Evolutionary conservation across 352 stramenopile species (phyloP), one percentile per base, ranked within the genome.

Genomic region (Globisporangium cederbergense): DNA sequence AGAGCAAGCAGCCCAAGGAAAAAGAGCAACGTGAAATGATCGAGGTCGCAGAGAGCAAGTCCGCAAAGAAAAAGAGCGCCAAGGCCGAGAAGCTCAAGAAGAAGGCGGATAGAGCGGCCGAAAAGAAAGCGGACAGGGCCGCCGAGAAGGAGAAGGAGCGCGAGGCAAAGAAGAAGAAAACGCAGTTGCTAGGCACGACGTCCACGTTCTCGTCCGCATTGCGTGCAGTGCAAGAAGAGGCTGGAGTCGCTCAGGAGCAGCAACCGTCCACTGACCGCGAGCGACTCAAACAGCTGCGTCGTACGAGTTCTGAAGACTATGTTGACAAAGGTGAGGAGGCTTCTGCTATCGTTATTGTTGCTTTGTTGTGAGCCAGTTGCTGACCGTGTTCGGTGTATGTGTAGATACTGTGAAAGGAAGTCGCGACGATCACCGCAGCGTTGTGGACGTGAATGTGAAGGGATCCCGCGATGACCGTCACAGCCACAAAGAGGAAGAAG

Each of bases 41-140:
- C 11, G 30, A 57, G n/a, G 14, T 40, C 11, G 25, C 34, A 34
- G 45, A 56, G 46, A 34, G 56, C 46, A 59, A 57, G 8, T 36
- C 47, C 13, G 47, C 59, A 14, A 65, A 58, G 58, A 49, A 51
- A 38, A 50, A 50, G 55, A 61, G 16, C 25, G 36, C 16, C 13
- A 61, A 61, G 55, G 36, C 38, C 1, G 38, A 50, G 57, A 62
- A 62, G 45, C 57, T 30, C 8, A 62, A 62, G 57, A 62, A 55
- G 40, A 42, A 42, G 22, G 40, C 55, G 14, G 55, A 61, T 11
- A 52, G 50, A 11, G 34, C 47, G 14, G 32, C 34, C 32, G 43
- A 58, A n/a, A 53, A 13, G 38, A 42, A 42, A 38, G 40, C 55
- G 14, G 55, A 61, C 18, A 52, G 50, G 11, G 34, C 47, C 13